phyloP scores from a whole-genome alignment of 306 rosid genomes.

The Spatholobus suberectus region DNA sequence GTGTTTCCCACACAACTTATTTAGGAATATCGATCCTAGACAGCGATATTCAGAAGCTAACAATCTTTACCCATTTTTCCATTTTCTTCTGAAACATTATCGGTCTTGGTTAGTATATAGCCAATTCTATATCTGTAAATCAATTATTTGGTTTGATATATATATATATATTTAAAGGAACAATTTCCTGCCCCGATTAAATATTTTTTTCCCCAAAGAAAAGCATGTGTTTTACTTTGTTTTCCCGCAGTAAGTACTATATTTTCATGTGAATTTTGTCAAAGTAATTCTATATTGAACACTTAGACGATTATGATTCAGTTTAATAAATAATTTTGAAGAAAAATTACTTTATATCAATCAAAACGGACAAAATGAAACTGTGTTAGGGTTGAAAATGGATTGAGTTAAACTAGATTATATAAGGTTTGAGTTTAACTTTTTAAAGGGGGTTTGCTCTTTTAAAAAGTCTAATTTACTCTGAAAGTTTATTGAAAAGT shows the following conservation, averaged over 20 bases:
- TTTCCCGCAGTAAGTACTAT: not conserved
- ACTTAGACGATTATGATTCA: not conserved
- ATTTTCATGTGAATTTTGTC: not conserved
- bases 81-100: not conserved
- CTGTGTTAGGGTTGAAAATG: not conserved
- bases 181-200: no score
- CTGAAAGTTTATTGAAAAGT: not conserved
- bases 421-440: not conserved
- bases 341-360: not conserved
- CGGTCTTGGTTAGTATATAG: not conserved
- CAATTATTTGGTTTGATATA: slow-evolving; percentile 22
- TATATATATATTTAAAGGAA: no score
- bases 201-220: not conserved
- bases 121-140: not conserved
- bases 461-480: not conserved
- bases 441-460: not conserved
- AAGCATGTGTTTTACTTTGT: not conserved
- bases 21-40: slow-evolving; percentile 35
- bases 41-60: slow-evolving; percentile 30
- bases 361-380: not conserved
- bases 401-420: no score
- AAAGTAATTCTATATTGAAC: not conserved
- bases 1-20: slow-evolving; percentile 44
- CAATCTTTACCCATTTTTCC: not conserved
- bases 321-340: not conserved